These are phyloP conservation scores for Telopea speciosissima DNA, from an alignment of 177 flowering plant species.

Conservation along the genomic window DNA sequence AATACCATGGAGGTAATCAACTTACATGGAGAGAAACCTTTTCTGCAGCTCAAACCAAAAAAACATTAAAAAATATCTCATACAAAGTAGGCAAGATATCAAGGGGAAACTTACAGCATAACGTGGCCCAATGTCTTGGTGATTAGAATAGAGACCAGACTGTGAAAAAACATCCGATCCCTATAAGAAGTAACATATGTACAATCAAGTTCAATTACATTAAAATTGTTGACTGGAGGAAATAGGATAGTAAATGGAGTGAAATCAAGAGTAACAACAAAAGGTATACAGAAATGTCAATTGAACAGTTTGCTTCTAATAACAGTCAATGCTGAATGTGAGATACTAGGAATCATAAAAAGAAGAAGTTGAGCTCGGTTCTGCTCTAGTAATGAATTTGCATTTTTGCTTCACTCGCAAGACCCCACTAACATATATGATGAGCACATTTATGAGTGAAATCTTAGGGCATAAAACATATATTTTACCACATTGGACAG, in stretches of 20 bases:
- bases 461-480: too few species aligned
- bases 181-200: conserved; percentile 29
- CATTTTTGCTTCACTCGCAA: not conserved
- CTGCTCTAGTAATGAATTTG: not conserved
- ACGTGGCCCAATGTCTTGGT: conserved; percentile 98
- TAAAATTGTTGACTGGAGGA: not conserved
- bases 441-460: too few species aligned
- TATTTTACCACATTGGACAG: too few species aligned
- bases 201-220: not conserved
- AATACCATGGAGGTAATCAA: too few species aligned
- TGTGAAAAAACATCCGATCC: conserved; percentile 96
- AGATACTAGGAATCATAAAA: not conserved
- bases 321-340: not conserved
- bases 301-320: not conserved
- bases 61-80: not conserved
- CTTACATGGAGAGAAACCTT: not conserved
- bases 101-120: conserved; percentile 68
- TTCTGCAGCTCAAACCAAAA: not conserved
- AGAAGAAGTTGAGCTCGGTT: not conserved
- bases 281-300: not conserved
- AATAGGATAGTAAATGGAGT: not conserved
- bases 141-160: conserved; percentile 95
- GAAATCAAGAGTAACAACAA: not conserved
- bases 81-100: conserved; percentile 1
- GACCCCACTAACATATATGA: not conserved